Evolutionary conservation across 306 rosid genomes (phyloP).

Genomic region (Corylus heterophylla): DNA sequence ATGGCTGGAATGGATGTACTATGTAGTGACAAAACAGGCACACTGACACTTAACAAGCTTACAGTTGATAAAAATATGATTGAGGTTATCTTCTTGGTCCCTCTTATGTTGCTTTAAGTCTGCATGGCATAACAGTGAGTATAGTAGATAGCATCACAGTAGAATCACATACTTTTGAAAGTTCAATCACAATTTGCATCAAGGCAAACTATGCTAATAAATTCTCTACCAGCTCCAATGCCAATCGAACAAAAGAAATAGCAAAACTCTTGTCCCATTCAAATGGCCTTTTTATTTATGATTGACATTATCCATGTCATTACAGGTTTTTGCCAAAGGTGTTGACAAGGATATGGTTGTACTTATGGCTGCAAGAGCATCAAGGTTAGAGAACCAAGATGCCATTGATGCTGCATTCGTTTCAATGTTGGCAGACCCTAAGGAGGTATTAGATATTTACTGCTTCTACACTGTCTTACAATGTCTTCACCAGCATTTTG

Average conservation of each 20-base stretch:
- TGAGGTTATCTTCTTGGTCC: conserved; percentile 47
- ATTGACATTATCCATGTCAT: not conserved
- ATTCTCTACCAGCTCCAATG: too few relatives aligned
- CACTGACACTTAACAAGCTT: conserved; percentile 80
- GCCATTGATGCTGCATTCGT: conserved; percentile 76
- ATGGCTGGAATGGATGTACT: conserved; percentile 87
- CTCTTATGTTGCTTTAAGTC: not conserved
- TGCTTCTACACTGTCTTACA: not conserved
- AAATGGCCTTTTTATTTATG: not conserved
- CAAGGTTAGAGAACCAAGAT: conserved; percentile 74
- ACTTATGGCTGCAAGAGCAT: conserved; percentile 83
- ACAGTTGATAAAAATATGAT: conserved; percentile 62
- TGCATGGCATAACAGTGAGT: not conserved
- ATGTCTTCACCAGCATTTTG: not conserved
- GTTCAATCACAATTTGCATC: not conserved
- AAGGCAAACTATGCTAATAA: not conserved
- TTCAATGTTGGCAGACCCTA: conserved; percentile 72
- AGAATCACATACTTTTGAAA: not conserved
- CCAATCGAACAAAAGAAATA: not conserved
- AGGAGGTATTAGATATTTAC: conserved; percentile 48
- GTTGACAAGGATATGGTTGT: conserved; percentile 67
- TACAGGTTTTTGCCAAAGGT: conserved; percentile 57
- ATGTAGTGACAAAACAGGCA: conserved; percentile 79
- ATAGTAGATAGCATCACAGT: not conserved
- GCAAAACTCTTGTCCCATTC: not conserved